A percentile compares a stretch with the other conserved stretches of the same genome.
phyloP scores from a whole-genome alignment of 768 basidiomycete species.

The Trametes meyenii region DNA sequence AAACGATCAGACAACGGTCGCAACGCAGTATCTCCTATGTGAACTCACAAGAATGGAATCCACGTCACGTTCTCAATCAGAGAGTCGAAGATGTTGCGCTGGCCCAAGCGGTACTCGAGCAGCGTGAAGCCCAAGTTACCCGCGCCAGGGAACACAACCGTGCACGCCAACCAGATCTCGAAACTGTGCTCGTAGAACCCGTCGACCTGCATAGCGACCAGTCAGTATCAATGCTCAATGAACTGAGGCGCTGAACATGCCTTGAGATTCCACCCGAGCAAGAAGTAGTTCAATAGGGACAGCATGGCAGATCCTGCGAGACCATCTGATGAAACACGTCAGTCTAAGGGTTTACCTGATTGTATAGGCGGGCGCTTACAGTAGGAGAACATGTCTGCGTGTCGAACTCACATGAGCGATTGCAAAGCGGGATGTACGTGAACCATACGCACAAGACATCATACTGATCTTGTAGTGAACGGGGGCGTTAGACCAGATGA shows the following conservation, averaged over 20 bases:
- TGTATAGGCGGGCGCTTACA: slow-evolving; percentile 27
- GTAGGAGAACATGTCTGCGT: slow-evolving; percentile 48
- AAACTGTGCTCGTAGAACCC: slow-evolving; percentile 73
- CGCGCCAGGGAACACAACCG: slow-evolving; percentile 66
- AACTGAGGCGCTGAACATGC: slow-evolving; percentile 34
- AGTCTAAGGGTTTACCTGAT: neutral
- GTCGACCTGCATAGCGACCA: slow-evolving; percentile 45
- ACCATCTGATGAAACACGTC: slow-evolving; percentile 41
- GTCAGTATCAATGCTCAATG: neutral
- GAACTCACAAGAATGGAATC: slow-evolving; percentile 72
- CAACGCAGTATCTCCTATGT: neutral
- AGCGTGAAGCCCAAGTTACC: slow-evolving; percentile 73
- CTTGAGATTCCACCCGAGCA: slow-evolving; percentile 46
- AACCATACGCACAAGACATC: slow-evolving; percentile 62
- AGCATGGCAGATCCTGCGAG: slow-evolving; percentile 65
- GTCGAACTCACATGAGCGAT: too few relatives aligned
- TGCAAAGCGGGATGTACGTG: neutral
- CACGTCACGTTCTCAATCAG: slow-evolving; percentile 62
- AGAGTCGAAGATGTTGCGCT: slow-evolving; percentile 50
- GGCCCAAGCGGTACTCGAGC: slow-evolving; percentile 70
- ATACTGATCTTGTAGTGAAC: slow-evolving; percentile 84
- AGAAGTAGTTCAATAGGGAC: slow-evolving; percentile 67
- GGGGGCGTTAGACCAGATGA: slow-evolving; percentile 77
- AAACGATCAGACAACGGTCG: slow-evolving; percentile 12
- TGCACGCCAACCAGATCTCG: slow-evolving; percentile 75